Conservation (phyloP, 1,284 basidiomycete genomes). For the Sutorius eximius region DNA sequence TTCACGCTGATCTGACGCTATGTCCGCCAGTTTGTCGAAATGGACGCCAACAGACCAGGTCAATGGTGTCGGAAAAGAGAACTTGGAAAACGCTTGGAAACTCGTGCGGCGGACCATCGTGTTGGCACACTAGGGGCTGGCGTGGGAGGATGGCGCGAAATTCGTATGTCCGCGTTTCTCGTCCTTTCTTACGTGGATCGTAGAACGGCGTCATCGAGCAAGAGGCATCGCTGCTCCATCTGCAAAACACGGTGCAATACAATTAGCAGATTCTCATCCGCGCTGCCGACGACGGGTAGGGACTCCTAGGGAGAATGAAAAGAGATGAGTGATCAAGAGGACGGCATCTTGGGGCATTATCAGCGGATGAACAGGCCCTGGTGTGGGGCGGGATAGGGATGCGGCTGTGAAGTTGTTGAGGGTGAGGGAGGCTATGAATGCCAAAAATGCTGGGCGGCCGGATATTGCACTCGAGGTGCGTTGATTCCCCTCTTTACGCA, state of each 20-base stretch:
- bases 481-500: slow-evolving; percentile 13
- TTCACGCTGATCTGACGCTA: slow-evolving; percentile 91
- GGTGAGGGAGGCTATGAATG: slow-evolving; percentile 80
- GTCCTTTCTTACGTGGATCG: slow-evolving; percentile 8
- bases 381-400: slow-evolving; percentile 74
- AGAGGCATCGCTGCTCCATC: slow-evolving; percentile 74
- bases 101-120: slow-evolving; percentile 88
- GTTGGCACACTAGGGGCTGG: slow-evolving; percentile 79
- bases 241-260: slow-evolving; percentile 72
- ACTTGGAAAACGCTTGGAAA: slow-evolving; percentile 84
- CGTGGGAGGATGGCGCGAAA: slow-evolving; percentile 87
- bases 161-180: slow-evolving; percentile 57
- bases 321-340: slow-evolving; percentile 68
- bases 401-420: slow-evolving; percentile 77
- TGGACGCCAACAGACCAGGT: slow-evolving; percentile 88
- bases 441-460: slow-evolving; percentile 70
- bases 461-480: slow-evolving; percentile 82
- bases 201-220: slow-evolving; percentile 89
- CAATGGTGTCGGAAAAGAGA: slow-evolving; percentile 73
- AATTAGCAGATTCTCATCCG: slow-evolving; percentile 81
- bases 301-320: slow-evolving; percentile 66
- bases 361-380: slow-evolving; percentile 77
- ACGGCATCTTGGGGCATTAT: slow-evolving; percentile 91
- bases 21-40: slow-evolving; percentile 85
- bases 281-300: slow-evolving; percentile 63